Base-by-base conservation (phyloP, 208 protist species). In the Acanthamoeba triangularis region DNA sequence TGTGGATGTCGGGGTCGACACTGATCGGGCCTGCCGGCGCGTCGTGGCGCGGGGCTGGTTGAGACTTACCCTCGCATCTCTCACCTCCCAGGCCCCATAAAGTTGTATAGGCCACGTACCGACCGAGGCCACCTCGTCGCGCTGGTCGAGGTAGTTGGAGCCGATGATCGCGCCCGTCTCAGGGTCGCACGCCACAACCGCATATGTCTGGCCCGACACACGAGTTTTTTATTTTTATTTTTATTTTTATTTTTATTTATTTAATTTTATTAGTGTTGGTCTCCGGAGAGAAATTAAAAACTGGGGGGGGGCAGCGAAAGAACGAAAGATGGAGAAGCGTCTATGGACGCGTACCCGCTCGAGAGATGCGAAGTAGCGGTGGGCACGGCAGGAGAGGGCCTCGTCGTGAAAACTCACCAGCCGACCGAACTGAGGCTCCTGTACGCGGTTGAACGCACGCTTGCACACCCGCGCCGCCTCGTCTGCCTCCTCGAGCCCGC, bases 381-480 rank as follows among this genome's bases (percentile, higher is more conserved):
- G 49, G 25, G 41, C 30, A 10, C 10, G 35, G 41, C 82, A 90
- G 23, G 41, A 35, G 1, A 20, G 7, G 23, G 7, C 25, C 30
- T 28, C 23, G 82, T 90, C 82, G 13, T 0, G 44, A 25, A 14
- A 52, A 37, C 82, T 61, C 82, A 90, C 41, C 82, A 61, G 10
- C 35, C 82, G 47, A 1, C 82, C 82, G 14, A 61, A 61, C 23
- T 90, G 41, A 10, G 47, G 41, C n/a, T 59, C 18, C 41, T 90
- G 82, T 1, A 90, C 7, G 23, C 8, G 23, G 35, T 90, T 61
- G 41, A 90, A 90, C 14, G 52, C 82, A 0, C 82, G 35, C 82
- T 90, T 90, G 82, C 82, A 90, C n/a, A 90, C 49, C 10, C 30
- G 82, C 4, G 23, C 82, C 2, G 82, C 82, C 82, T 52, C 82